phyloP scores from a whole-genome alignment of 495 filamentous ascomycete genomes.

The Penicillium cosmopolitanum region DNA sequence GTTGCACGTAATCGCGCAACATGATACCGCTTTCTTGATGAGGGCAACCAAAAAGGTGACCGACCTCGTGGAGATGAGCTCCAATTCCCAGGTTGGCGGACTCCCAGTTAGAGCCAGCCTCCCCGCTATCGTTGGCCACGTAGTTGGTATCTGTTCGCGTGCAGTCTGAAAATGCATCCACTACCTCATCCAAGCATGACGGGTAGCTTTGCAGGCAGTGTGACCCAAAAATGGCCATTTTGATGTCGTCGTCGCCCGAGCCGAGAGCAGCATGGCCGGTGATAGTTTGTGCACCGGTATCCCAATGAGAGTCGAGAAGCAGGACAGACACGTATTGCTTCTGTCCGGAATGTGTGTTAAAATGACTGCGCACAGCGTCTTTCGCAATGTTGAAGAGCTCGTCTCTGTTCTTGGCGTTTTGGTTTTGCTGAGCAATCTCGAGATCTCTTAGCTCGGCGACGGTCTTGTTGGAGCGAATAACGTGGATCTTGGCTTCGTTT shows the following conservation, averaged over 20 bases:
- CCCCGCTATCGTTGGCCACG: slow-evolving; percentile 82
- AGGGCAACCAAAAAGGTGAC: slow-evolving; percentile 85
- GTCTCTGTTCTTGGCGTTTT: slow-evolving; percentile 64
- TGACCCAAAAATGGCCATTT: slow-evolving; percentile 87
- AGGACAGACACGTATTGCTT: slow-evolving; percentile 84
- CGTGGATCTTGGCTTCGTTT: slow-evolving; percentile 85
- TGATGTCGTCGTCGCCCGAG: slow-evolving; percentile 67
- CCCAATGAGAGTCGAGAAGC: slow-evolving; percentile 87
- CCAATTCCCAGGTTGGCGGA: slow-evolving; percentile 90
- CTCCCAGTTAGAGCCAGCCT: slow-evolving; percentile 88
- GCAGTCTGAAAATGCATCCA: slow-evolving; percentile 84
- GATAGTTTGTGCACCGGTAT: slow-evolving; percentile 66
- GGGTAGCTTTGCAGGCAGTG: slow-evolving; percentile 89
- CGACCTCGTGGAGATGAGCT: slow-evolving; percentile 86
- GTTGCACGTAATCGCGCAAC: slow-evolving; percentile 78
- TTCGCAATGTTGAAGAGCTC: slow-evolving; percentile 75
- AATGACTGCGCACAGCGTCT: slow-evolving; percentile 75
- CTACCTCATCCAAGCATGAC: slow-evolving; percentile 79
- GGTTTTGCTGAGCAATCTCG: slow-evolving; percentile 79
- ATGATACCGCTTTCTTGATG: slow-evolving; percentile 88
- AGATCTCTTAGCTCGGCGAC: slow-evolving; percentile 80
- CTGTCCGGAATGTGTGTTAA: slow-evolving; percentile 72
- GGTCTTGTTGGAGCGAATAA: slow-evolving; percentile 81
- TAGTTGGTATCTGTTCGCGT: slow-evolving; percentile 80
- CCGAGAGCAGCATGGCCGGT: slow-evolving; percentile 82